Evolutionary conservation across 163 green algal species (phyloP), one percentile per base, ranked within the genome.

Genomic region (Chlorella variabilis): DNA sequence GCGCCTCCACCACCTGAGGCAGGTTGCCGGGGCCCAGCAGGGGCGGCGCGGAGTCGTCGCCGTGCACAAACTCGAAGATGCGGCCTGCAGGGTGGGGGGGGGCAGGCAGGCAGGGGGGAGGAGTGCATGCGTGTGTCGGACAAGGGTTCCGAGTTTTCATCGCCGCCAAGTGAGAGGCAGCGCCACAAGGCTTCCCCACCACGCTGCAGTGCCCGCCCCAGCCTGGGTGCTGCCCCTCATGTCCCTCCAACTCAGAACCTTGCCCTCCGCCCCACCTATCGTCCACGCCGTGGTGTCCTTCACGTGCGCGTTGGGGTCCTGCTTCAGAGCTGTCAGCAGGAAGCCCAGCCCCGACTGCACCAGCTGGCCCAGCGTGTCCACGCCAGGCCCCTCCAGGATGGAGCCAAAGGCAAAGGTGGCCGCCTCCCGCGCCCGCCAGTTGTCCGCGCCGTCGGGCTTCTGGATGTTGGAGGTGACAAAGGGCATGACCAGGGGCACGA

Each of bases 221-320:
- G n/a, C n/a, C n/a, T n/a, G n/a, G n/a, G n/a, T n/a, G n/a, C n/a
- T n/a, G n/a, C n/a, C n/a, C n/a, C n/a, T n/a, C n/a, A n/a, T n/a
- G n/a, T n/a, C n/a, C n/a, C n/a, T n/a, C n/a, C n/a, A n/a, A n/a
- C n/a, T n/a, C n/a, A n/a, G n/a, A n/a, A n/a, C n/a, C n/a, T n/a
- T n/a, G n/a, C n/a, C n/a, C n/a, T n/a, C n/a, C n/a, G n/a, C 29
- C 76, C 20, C 74, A 88, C 88, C 92, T 71, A 99, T 91, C 21
- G 96, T 97, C 96, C 96, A 99, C 0, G 95, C 96, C 20, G 96
- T 98, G 3, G 95, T 98, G 87, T 99, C 94, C 76, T 95, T 92
- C 42, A 99, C 96, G 49, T 94, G 84, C 0, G 90, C 54, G 68
- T 92, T 92, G 33, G 85, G 71, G 84, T 99, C 96, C 73, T 80